Conservation (phyloP, 1,284 basidiomycete species). For the Athelia sp. region DNA sequence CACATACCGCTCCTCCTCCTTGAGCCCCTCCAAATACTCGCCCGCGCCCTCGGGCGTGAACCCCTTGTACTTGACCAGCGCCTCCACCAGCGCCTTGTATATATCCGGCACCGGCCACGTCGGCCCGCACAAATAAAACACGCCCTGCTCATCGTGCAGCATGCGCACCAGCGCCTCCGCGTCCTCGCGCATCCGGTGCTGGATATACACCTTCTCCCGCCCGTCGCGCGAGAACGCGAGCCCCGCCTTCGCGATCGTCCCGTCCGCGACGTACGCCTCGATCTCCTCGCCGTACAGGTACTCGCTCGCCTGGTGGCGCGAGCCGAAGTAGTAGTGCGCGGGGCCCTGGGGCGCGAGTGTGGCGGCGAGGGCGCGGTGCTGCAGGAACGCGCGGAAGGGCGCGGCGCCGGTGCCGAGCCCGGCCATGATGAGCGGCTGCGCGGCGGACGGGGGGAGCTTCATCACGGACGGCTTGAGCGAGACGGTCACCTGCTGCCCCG, state of each 20-base stretch:
- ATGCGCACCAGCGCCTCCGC: slow-evolving; percentile 71
- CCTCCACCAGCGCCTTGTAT: slow-evolving; percentile 84
- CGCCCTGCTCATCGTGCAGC: slow-evolving; percentile 68
- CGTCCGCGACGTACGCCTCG: slow-evolving; percentile 78
- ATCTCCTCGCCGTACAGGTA: slow-evolving; percentile 96
- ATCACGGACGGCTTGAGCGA: slow-evolving; percentile 99
- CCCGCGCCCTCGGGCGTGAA: slow-evolving; percentile 69
- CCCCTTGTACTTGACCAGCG: slow-evolving; percentile 71
- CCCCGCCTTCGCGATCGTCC: slow-evolving; percentile 84
- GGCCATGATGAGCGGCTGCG: slow-evolving; percentile 96
- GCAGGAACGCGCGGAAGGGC: slow-evolving; percentile 97
- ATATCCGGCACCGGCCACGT: slow-evolving; percentile 99
- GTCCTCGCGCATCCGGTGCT: slow-evolving; percentile 96
- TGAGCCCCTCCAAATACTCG: slow-evolving; percentile 83
- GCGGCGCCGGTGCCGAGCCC: slow-evolving; percentile 97
- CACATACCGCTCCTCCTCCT: slow-evolving; percentile 97
- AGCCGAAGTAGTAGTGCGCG: slow-evolving; percentile 97
- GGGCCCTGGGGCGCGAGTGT: slow-evolving; percentile 84
- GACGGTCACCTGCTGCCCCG: slow-evolving; percentile 93
- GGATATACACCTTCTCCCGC: slow-evolving; percentile 92
- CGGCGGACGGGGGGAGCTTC: slow-evolving; percentile 88
- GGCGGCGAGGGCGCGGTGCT: slow-evolving; percentile 82
- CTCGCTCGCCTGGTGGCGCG: slow-evolving; percentile 90
- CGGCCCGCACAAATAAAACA: slow-evolving; percentile 96
- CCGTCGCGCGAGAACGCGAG: slow-evolving; percentile 94